These are phyloP conservation scores for Schwanniomyces sp. DNA, from an alignment of 805 yeast species.

Conservation along the genomic window DNA sequence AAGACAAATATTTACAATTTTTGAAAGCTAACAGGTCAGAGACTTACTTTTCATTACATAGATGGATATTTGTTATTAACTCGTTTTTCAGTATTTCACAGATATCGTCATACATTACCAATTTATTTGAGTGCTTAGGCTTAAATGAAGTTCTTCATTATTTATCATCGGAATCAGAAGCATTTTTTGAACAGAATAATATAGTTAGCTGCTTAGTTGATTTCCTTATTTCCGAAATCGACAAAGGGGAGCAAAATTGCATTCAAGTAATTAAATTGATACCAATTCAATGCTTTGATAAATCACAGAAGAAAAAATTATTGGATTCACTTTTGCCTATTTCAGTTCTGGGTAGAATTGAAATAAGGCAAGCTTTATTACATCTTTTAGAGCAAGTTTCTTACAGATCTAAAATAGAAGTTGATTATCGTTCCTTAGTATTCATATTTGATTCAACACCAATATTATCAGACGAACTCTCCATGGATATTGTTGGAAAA, in stretches of 20 bases:
- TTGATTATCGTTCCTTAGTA: conserved; percentile 25
- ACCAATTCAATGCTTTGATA: conserved; percentile 51
- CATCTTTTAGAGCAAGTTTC: conserved; percentile 53
- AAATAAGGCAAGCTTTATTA: conserved; percentile 21
- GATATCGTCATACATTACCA: conserved; percentile 24
- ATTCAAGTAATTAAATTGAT: conserved; percentile 19
- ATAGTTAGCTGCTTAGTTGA: conserved; percentile 30
- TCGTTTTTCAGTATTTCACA: conserved; percentile 26
- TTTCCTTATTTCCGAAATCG: conserved; percentile 9
- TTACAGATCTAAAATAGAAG: conserved; percentile 52
- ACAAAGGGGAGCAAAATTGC: conserved; percentile 1
- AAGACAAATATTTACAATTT: conserved; percentile 12
- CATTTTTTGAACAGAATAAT: conserved; percentile 49
- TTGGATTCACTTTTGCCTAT: conserved; percentile 12
- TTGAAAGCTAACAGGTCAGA: conserved; percentile 10
- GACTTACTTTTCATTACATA: conserved; percentile 25
- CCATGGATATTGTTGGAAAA: conserved; percentile 25
- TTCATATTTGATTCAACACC: conserved; percentile 12
- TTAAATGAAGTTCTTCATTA: conserved; percentile 5
- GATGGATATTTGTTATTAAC: conserved; percentile 58
- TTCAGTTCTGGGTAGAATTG: neutral
- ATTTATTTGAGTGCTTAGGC: conserved; percentile 18
- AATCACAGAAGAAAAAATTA: conserved; percentile 14
- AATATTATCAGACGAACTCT: neutral
- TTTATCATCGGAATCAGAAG: conserved; percentile 25